Evolutionary conservation across 2,329 filamentous ascomycete species (phyloP), one percentile per base, ranked within the genome.

Genomic region (Hirsutella thompsonii): DNA sequence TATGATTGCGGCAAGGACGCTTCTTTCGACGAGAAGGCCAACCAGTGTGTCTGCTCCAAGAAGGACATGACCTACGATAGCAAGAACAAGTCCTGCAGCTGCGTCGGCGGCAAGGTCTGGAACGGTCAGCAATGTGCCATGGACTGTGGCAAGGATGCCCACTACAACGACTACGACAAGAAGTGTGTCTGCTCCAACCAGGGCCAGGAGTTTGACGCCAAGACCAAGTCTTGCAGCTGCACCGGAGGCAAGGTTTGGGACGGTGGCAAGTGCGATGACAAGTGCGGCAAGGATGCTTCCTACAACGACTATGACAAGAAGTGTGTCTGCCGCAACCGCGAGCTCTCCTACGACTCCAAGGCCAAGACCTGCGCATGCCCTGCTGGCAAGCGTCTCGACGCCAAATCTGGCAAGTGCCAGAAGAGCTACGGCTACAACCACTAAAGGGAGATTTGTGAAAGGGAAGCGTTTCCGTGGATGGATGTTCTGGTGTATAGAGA

Each of bases 61-160:
- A 5, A 18, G 3, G 42, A 26, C 26, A 28, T 21, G 37, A n/a
- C 18, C 32, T 44, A 23, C 33, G 34, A 44, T 20, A 14, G 11
- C 10, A 32, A 39, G 20, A 30, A 14, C 39, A 42, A 44, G 42
- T 34, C 19, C 3, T 45, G 43, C 23, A n/a, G 26, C 8, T 45
- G 43, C 29, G 14, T 30, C 14, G 14, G 10, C 20, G 40, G 38
- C 4, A 6, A 40, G 21, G 36, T 14, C 14, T 45, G 44, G 44
- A 37, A 36, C 11, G 41, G 37, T 10, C 16, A 29, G 28, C 29
- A 35, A 20, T 45, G 43, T 28, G 37, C 26, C 8, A 13, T 26
- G 13, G 34, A 43, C 29, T 45, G 43, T 18, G 43, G 43, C n/a
- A 40, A 40, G 33, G 41, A 43, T 5, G 43, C 43, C 14, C 10